Evolutionary conservation across 2,329 filamentous ascomycete species (phyloP), one percentile per base, ranked within the genome.

Genomic region (Rutstroemia sp.): DNA sequence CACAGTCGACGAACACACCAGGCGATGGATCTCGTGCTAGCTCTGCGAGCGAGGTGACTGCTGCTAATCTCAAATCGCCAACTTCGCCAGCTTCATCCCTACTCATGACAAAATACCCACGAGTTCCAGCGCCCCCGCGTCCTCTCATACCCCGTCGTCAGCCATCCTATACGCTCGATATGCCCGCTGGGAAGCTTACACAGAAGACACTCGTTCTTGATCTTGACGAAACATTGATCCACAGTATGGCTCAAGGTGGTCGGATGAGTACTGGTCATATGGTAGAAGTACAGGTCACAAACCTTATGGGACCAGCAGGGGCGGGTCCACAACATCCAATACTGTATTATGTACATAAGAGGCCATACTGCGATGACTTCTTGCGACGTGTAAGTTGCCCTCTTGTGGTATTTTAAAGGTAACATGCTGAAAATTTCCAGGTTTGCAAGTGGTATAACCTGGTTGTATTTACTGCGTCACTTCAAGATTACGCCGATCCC

Each of bases 401-500:
- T 56, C 16, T 12, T 41, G 12, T 12, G 21, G 18, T 46, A 25
- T 14, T 14, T 16, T 12, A 46, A 6, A 27, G 8, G n/a, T 39
- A n/a, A 27, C 16, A 10, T 57, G 57, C 67, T 71, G 58, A 54
- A 71, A 58, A 30, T 49, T 27, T 42, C n/a, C 70, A 94, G 78
- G 84, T 96, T 48, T 91, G 86, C 77, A 96, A 96, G 75, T 99
- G 94, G 94, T 99, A 95, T 75, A 97, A 96, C 70, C 77, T 99
- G 16, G 90, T 99, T 52, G 80, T 97, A 48, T 99, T 99, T 72
- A 99, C 94, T 9, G 94, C 94, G 2, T 96, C 91, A 19, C 94
- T 99, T 39, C 94, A 99, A 71, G 94, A 99, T 72, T 99, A 99
- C 68, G 94, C 94, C 57, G 94, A 99, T 71, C 94, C 94, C 0